phyloP scores from a whole-genome alignment of 1,284 basidiomycete genomes.

The Fomitopsis pinicola region DNA sequence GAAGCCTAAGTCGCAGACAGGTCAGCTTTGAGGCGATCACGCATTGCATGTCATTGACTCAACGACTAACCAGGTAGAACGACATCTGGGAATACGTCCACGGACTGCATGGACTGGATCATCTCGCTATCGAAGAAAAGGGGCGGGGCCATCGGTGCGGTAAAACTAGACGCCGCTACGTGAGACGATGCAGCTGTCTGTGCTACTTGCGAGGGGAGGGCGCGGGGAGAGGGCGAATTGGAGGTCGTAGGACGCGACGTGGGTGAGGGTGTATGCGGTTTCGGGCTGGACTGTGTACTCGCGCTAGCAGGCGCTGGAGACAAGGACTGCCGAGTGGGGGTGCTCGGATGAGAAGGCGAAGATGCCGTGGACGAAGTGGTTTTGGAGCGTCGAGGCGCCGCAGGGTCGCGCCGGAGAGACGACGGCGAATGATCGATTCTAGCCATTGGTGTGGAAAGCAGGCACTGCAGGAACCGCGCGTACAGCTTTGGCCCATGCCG shows the following conservation, averaged over 20 bases:
- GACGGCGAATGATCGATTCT: constrained; percentile 30
- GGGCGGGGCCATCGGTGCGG: constrained; percentile 38
- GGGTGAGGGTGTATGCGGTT: not conserved
- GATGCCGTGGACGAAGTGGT: constrained; percentile 12
- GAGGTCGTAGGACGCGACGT: not conserved
- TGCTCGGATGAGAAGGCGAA: constrained; percentile 2
- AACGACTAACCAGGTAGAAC: constrained; percentile 43
- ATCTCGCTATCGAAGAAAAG: constrained; percentile 57
- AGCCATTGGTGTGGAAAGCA: constrained; percentile 56
- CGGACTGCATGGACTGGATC: constrained; percentile 54
- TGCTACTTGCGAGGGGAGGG: not conserved
- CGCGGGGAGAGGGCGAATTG: not conserved
- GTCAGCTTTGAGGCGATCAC: not conserved
- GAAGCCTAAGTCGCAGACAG: constrained; percentile 17
- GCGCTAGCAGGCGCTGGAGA: constrained; percentile 2
- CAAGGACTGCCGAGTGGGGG: constrained; percentile 4
- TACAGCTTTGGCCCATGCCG: constrained; percentile 73
- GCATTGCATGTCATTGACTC: not conserved
- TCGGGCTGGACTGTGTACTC: constrained; percentile 1
- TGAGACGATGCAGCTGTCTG: constrained; percentile 11
- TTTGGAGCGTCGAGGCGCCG: constrained; percentile 4
- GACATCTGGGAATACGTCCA: constrained; percentile 54
- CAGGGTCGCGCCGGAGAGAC: constrained; percentile 10
- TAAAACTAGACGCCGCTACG: constrained; percentile 34
- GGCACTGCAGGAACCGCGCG: constrained; percentile 65